Conservation (phyloP, 768 basidiomycete genomes). For the Saitozyma sp. region DNA sequence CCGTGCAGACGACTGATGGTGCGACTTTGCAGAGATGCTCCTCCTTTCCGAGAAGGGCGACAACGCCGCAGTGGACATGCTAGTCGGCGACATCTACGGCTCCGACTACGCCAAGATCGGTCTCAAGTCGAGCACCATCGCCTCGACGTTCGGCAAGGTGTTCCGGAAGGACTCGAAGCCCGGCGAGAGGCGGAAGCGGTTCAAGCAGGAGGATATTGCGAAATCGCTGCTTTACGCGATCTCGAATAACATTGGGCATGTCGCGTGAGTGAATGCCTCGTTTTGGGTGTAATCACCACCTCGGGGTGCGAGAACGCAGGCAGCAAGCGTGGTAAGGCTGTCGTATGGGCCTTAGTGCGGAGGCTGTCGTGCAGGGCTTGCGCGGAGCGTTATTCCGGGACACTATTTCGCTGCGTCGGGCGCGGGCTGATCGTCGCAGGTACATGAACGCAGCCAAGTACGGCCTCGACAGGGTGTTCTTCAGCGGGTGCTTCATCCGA, state of each 20-base stretch:
- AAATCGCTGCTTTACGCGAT: slow-evolving; percentile 91
- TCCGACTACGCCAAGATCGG: slow-evolving; percentile 93
- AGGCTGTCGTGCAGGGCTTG: no score
- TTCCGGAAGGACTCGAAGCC: slow-evolving; percentile 68
- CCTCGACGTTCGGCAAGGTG: slow-evolving; percentile 97
- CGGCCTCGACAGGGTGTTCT: slow-evolving; percentile 92
- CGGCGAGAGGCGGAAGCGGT: slow-evolving; percentile 70
- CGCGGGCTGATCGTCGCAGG: slow-evolving; percentile 54
- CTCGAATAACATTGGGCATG: slow-evolving; percentile 99
- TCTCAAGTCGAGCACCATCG: slow-evolving; percentile 95
- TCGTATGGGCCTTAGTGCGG: no score
- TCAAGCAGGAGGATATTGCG: slow-evolving; percentile 90
- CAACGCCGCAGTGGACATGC: slow-evolving; percentile 94
- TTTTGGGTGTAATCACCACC: no score
- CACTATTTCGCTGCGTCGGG: neutral
- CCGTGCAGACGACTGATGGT: neutral
- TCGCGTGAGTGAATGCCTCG: slow-evolving; percentile 71
- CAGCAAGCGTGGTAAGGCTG: neutral
- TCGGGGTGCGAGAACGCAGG: slow-evolving; percentile 4
- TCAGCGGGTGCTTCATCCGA: slow-evolving; percentile 98
- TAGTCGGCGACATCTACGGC: slow-evolving; percentile 99
- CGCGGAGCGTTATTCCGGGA: no score
- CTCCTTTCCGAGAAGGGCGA: slow-evolving; percentile 89
- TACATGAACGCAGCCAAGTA: slow-evolving; percentile 99
- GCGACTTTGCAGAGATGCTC: slow-evolving; percentile 76